Base-by-base conservation (phyloP, 2,329 filamentous ascomycete genomes). In the Fusarium tupiense region DNA sequence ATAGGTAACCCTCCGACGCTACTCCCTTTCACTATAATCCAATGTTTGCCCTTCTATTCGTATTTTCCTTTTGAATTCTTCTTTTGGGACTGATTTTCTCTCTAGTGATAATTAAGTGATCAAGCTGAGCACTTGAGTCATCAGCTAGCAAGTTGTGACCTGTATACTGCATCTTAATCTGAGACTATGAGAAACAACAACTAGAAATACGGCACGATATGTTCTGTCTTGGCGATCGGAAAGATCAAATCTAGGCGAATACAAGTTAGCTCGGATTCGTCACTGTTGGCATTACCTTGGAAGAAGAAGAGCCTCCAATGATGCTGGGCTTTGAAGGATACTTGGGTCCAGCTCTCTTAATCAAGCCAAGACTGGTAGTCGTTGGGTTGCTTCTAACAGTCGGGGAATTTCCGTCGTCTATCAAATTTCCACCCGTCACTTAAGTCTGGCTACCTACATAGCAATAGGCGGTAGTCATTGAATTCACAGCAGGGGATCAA, bases 341-440 rank as follows among this genome's bases (percentile, higher is more conserved):
- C 22, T 24, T 17, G n/a, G 41, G 41, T 1, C 22, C 41, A 16
- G 40, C 40, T 16, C 10, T 43, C 8, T n/a, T 10, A 6, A 43
- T 1, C 40, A 10, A 16, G 16, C 6, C 8, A 10, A 8, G 40
- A 43, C 40, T 43, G 22, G 22, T 16, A 43, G 40, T n/a, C 0
- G 8, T 16, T 1, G 1, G 13, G 40, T n/a, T 43, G 0, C 14
- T n/a, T 43, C 22, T 16, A n/a, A 1, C 13, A n/a, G 40, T 43
- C 22, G 14, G 40, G 1, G 40, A n/a, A 14, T n/a, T 16, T n/a
- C 40, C 14, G 22, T 7, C 40, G 40, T 41, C 40, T n/a, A n/a
- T n/a, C 40, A 12, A 41, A n/a, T 41, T 9, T 13, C 22, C 22
- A 14, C 9, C 40, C 3, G 20, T 41, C 22, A n/a, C 13, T 16